phyloP scores from a whole-genome alignment of 2,329 filamentous ascomycete species.

The Grosmannia clavigera region DNA sequence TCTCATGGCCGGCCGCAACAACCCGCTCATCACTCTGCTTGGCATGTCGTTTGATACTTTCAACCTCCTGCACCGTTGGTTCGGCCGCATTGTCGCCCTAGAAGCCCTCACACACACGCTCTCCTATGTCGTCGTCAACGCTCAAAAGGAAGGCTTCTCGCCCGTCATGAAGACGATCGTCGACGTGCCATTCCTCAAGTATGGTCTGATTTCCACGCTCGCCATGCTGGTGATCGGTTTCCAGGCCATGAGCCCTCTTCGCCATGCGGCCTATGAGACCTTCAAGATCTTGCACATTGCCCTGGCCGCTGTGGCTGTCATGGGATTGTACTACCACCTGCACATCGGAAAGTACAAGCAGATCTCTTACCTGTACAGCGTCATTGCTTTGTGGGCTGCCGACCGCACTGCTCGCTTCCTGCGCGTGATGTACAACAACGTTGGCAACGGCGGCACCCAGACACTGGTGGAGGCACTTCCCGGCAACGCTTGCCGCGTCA shows the following conservation, averaged over 20 bases:
- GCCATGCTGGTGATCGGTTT: constrained; percentile 52
- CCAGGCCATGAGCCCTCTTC: constrained; percentile 57
- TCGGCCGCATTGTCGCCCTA: constrained; percentile 61
- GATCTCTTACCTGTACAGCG: constrained; percentile 45
- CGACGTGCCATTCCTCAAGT: constrained; percentile 37
- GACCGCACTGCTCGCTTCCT: constrained; percentile 51
- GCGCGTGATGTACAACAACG: constrained; percentile 51
- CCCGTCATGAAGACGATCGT: constrained; percentile 23
- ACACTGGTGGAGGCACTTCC: constrained; percentile 64
- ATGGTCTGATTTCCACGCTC: constrained; percentile 48
- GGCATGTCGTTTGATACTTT: constrained; percentile 72
- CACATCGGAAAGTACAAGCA: constrained; percentile 41
- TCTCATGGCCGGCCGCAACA: constrained; percentile 63
- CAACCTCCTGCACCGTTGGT: constrained; percentile 71
- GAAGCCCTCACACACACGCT: constrained; percentile 56
- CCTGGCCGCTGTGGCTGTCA: constrained; percentile 45
- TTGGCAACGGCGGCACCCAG: constrained; percentile 52
- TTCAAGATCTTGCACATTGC: constrained; percentile 64
- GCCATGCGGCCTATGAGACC: constrained; percentile 68
- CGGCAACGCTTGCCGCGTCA: constrained; percentile 62
- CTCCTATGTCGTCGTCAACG: constrained; percentile 39
- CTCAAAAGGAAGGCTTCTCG: constrained; percentile 33
- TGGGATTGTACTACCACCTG: constrained; percentile 56
- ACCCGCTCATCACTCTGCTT: constrained; percentile 59
- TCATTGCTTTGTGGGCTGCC: constrained; percentile 52